Base-by-base conservation (phyloP, 345 rosid species). In the Passiflora organensis region DNA sequence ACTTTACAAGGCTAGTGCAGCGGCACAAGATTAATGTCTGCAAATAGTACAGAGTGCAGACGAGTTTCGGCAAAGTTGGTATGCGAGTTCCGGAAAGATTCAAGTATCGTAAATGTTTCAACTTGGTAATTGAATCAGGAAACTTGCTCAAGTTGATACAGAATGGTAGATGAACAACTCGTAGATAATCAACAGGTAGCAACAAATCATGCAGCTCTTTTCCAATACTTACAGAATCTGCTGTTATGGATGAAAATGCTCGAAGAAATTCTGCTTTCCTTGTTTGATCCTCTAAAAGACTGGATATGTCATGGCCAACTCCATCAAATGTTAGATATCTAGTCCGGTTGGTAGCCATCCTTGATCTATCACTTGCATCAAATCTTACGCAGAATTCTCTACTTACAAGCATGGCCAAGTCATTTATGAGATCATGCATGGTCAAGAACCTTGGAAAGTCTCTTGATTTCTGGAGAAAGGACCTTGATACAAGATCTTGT, bases 371-470 rank as follows among this genome's bases (percentile, higher is more conserved):
- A 43, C 48, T 51, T 8, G 34, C 8, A 43, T 71, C 77, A 58
- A 56, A 49, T 25, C 62, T 62, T 55, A 59, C 57, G 58, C 75
- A 65, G 45, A 41, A 50, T 3, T 65, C 63, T 15, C 62, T 60
- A 0, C 60, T 51, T 9, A 72, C 76, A 74, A 43, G 68, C 6
- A 61, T 64, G 47, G 79, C 63, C 15, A 78, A 61, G 45, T 78
- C 76, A 20, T 23, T 58, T 45, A 77, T 32, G 43, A 66, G 67
- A 19, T 77, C 78, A 53, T 73, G 81, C 81, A 70, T 77, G 1
- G 55, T 23, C 10, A 68, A 72, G 15, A n/a, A 17, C 25, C 49
- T 21, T 14, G 1, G 20, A 39, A 13, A 0, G 12, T 14, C 21
- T 38, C 5, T 28, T 9, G 49, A 56, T 25, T 2, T 37, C 13